Evolutionary conservation across 805 yeast genomes (phyloP), one percentile per base, ranked within the genome.

Genomic region (Candida lessepsii): DNA sequence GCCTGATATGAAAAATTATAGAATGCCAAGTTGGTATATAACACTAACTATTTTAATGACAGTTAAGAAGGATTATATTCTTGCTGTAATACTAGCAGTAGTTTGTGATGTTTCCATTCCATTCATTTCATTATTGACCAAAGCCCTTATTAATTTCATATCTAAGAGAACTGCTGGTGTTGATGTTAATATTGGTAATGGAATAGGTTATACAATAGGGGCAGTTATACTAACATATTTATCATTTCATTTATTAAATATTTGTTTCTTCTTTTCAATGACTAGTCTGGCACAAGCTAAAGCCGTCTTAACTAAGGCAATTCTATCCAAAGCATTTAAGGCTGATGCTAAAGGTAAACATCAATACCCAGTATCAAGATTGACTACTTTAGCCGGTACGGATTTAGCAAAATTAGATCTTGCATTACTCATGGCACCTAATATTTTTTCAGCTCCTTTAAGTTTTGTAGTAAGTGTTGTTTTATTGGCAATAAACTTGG

Each of bases 371-470:
- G 71, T 78, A 15, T 82, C 91, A 34, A 78, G 75, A 45, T 72
- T 88, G 41, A 86, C 95, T 19, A 78, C 89, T 6, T 60, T 86
- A 54, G 73, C 86, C 53, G 85, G 93, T 45, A 80, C 95, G 2
- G 96, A 89, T 56, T 66, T 87, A 24, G 75, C 90, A 11, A 78
- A 95, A 53, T 71, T 88, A 21, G 95, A 86, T 58, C 70, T 84
- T 46, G 86, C 88, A 4, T 58, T 81, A 10, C 75, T 75, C 2
- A 81, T 80, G 46, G 77, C 80, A 50, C 83, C 84, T 5, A 76
- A 80, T 52, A 54, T 81, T 10, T 75, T 84, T 53, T 88, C 90
- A 0, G 65, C 83, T 4, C 71, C 84, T 1, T 58, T 85, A 35
- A 71, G 72, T 3, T 77, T 86, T 45, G 73, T 83, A 15, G 65